A percentile compares a stretch with the other conserved stretches of the same genome.
phyloP scores from a whole-genome alignment of 352 stramenopile genomes.

The Peronospora belbahrii region DNA sequence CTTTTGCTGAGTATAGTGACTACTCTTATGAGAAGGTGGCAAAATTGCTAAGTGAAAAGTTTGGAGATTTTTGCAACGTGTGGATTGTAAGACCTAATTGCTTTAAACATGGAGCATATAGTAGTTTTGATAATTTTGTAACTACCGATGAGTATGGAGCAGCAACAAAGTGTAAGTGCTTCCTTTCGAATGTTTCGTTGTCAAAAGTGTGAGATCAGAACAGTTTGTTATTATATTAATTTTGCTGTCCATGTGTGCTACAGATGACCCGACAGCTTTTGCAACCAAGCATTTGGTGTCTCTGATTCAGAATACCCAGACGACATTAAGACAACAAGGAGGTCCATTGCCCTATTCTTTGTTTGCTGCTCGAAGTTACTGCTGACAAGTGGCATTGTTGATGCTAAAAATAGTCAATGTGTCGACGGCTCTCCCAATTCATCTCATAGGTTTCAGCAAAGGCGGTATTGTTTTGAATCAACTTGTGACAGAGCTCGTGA shows the following conservation, averaged over 20 bases:
- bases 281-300: slow-evolving; percentile 33
- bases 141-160: slow-evolving; percentile 46
- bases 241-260: neutral
- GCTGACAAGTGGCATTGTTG: neutral
- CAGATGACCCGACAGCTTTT: slow-evolving; percentile 29
- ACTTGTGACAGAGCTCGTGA: slow-evolving; percentile 52
- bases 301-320: slow-evolving; percentile 34
- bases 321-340: slow-evolving; percentile 20
- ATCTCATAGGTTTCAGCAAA: slow-evolving; percentile 66
- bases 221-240: slow-evolving; percentile 3
- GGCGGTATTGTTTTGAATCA: slow-evolving; percentile 62
- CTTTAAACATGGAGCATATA: slow-evolving; percentile 40
- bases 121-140: slow-evolving; percentile 62
- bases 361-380: neutral
- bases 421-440: slow-evolving; percentile 41
- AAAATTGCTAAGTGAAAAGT: slow-evolving; percentile 40
- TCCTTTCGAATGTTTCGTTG: neutral
- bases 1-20: slow-evolving; percentile 37
- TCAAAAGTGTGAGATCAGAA: neutral
- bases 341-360: slow-evolving; percentile 5
- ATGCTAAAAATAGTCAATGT: slow-evolving; percentile 24
- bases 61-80: slow-evolving; percentile 42
- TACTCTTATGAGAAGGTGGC: slow-evolving; percentile 50
- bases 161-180: slow-evolving; percentile 29
- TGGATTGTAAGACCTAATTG: slow-evolving; percentile 47